These are phyloP conservation scores for Orbilia brochopaga DNA, from an alignment of 2,329 filamentous ascomycete species.

Conservation along the genomic window DNA sequence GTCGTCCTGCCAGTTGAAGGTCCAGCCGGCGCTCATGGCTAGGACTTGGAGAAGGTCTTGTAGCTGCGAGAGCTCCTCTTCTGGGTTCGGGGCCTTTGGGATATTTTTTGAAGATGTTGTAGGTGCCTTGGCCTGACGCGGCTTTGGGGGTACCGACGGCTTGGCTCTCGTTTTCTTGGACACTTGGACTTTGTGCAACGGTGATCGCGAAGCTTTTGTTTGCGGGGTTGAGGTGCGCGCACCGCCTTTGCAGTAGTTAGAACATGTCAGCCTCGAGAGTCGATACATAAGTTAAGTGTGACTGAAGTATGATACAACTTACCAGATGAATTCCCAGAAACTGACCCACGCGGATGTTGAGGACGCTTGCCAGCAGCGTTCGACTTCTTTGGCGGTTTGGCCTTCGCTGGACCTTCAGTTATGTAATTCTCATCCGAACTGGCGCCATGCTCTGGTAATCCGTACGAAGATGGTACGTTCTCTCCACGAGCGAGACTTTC, in stretches of 20 bases:
- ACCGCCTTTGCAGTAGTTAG: not conserved
- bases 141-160: not conserved
- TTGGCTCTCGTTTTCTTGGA: not conserved
- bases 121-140: slow-evolving; percentile 1
- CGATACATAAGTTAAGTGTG: not conserved
- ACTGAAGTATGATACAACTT: not conserved
- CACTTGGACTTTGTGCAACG: slow-evolving; percentile 6
- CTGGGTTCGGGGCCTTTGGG: slow-evolving; percentile 10
- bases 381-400: slow-evolving; percentile 1
- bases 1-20: slow-evolving; percentile 36
- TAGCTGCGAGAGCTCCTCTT: slow-evolving; percentile 43
- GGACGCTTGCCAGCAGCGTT: not conserved
- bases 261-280: not conserved
- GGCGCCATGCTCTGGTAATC: not conserved
- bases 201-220: slow-evolving; percentile 1
- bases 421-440: not conserved
- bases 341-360: slow-evolving; percentile 19
- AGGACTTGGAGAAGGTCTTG: slow-evolving; percentile 44
- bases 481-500: slow-evolving; percentile 24
- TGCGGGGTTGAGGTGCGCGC: not conserved
- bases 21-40: slow-evolving; percentile 29
- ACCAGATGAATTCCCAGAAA: slow-evolving; percentile 33
- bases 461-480: slow-evolving; percentile 4
- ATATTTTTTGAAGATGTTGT: not conserved
- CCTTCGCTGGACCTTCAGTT: not conserved